Conservation (phyloP, 352 stramenopile species). For the Globisporangium ultimum region DNA sequence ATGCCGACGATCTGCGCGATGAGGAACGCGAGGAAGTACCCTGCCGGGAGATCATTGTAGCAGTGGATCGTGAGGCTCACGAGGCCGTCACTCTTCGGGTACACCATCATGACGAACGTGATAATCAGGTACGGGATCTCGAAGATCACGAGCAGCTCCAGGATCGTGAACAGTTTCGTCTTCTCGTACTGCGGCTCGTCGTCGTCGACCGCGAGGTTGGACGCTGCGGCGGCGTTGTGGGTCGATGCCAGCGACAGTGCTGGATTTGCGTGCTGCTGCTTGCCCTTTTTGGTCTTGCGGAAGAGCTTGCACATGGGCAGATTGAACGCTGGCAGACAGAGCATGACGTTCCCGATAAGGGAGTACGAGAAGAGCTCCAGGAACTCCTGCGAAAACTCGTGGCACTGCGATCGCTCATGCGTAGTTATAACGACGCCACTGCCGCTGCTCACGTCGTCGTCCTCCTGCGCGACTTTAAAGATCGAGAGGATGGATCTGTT, state of each 20-base stretch:
- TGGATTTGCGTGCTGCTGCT: conserved; percentile 1
- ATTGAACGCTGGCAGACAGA: conserved; percentile 70
- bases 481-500: conserved; percentile 43
- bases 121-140: conserved; percentile 72
- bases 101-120: conserved; percentile 48
- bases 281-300: conserved; percentile 20
- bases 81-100: conserved; percentile 28
- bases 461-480: conserved; percentile 24
- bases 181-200: conserved; percentile 58
- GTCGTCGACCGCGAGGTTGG: conserved; percentile 33
- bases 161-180: conserved; percentile 67
- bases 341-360: conserved; percentile 50
- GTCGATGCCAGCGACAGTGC: conserved; percentile 28
- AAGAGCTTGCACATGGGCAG: conserved; percentile 55
- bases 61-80: conserved; percentile 33
- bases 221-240: conserved; percentile 22
- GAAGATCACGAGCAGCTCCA: conserved; percentile 73
- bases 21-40: conserved; percentile 37
- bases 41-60: conserved; percentile 20
- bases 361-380: conserved; percentile 69
- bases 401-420: conserved; percentile 18
- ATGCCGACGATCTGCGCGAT: conserved; percentile 50
- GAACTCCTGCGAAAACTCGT: conserved; percentile 55
- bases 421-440: too few relatives aligned
- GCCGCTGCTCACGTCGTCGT: conserved; percentile 10